Evolutionary conservation across 2,329 filamentous ascomycete genomes (phyloP).

Genomic region (Monosporascus ibericus): DNA sequence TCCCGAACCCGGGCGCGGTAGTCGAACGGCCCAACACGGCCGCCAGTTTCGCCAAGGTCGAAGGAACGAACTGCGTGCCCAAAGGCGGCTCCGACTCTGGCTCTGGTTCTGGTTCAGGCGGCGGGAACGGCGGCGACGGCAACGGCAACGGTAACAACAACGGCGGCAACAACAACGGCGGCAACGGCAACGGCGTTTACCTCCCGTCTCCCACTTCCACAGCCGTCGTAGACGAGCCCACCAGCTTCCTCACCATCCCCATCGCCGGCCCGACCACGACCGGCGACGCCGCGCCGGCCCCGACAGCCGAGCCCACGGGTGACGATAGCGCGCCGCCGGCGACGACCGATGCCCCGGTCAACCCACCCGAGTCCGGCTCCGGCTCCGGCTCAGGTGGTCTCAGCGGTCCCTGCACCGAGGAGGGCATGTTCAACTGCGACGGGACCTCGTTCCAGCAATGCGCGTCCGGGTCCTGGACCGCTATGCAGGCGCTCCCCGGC

Average conservation of each 20-base stretch:
- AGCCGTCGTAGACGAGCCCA: not conserved
- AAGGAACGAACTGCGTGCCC: slow-evolving; percentile 21
- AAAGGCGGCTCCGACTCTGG: slow-evolving; percentile 19
- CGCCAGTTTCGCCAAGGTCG: slow-evolving; percentile 24
- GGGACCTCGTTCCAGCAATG: slow-evolving; percentile 28
- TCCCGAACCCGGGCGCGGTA: slow-evolving; percentile 55
- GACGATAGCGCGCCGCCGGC: slow-evolving; percentile 7
- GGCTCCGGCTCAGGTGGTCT: slow-evolving; percentile 12
- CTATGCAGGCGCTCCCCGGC: slow-evolving; percentile 20
- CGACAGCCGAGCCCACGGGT: slow-evolving; percentile 2
- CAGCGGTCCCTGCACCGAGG: slow-evolving; percentile 24
- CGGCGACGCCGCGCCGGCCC: not conserved
- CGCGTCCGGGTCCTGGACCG: slow-evolving; percentile 25
- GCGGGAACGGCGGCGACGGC: not conserved
- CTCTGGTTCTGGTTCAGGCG: slow-evolving; percentile 2
- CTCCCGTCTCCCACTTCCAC: slow-evolving; percentile 1
- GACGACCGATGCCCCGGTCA: slow-evolving; percentile 3
- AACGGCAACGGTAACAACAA: not conserved
- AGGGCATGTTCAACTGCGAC: slow-evolving; percentile 29
- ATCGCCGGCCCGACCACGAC: not conserved
- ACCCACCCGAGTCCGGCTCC: slow-evolving; percentile 4
- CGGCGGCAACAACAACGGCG: not conserved
- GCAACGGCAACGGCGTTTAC: not conserved
- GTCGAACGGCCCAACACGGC: slow-evolving; percentile 34
- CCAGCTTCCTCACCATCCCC: not conserved